phyloP scores from a whole-genome alignment of 306 rosid genomes.

The Malus sylvestris region DNA sequence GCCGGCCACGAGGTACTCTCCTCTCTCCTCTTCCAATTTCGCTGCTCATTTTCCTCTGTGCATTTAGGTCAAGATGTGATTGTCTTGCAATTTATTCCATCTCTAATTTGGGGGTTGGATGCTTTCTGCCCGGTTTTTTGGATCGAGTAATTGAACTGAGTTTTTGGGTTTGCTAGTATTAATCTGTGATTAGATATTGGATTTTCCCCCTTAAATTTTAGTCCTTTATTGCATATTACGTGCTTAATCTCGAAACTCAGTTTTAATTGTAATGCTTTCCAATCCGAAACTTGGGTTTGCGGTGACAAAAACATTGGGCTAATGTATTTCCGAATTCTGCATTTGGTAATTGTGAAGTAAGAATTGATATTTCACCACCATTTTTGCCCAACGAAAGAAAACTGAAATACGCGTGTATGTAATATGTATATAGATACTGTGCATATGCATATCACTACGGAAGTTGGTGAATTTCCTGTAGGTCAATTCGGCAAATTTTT shows the following conservation, averaged over 20 bases:
- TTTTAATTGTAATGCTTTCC: neutral
- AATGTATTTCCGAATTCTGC: neutral
- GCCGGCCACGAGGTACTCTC: constrained; percentile 72
- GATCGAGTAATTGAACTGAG: neutral
- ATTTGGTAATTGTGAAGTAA: neutral
- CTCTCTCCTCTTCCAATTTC: neutral
- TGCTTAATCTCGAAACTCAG: neutral
- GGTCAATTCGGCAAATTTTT: too few species aligned
- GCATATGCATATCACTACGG: neutral
- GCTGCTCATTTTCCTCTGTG: neutral
- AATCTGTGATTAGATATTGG: neutral
- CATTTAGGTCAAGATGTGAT: neutral
- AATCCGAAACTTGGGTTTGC: neutral
- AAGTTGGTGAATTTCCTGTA: neutral
- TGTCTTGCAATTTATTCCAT: neutral
- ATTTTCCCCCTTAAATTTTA: too few species aligned
- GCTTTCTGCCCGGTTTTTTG: neutral
- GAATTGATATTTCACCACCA: neutral
- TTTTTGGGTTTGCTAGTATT: neutral
- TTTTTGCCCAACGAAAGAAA: neutral
- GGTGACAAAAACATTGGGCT: neutral
- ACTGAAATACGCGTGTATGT: neutral
- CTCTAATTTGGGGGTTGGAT: neutral
- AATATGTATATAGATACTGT: neutral
- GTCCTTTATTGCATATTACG: neutral